Conservation (phyloP, 2,329 filamentous ascomycete species). For the Beauveria brongniartii region DNA sequence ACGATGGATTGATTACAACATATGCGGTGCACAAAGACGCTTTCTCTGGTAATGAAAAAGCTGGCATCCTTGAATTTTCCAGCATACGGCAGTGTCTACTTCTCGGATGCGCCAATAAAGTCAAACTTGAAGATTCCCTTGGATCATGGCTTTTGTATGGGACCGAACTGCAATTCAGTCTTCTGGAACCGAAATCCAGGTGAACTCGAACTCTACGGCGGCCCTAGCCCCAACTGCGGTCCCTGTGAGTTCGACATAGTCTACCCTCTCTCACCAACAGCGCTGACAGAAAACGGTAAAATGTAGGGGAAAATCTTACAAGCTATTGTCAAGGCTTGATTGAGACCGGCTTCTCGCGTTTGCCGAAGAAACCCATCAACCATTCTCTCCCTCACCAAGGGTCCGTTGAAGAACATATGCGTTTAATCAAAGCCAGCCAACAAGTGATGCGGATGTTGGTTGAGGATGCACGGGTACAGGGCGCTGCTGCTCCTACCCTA, state of each 20-base stretch:
- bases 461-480: background rate
- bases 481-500: background rate
- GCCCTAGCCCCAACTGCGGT: background rate
- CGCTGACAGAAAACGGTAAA: background rate
- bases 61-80: background rate
- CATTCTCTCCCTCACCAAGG: background rate
- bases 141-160: background rate
- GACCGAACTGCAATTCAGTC: background rate
- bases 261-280: background rate
- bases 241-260: background rate
- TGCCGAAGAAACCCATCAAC: background rate
- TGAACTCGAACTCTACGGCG: background rate
- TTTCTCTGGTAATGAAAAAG: background rate
- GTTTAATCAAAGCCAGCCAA: background rate
- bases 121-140: background rate
- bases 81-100: background rate
- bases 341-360: background rate
- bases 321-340: background rate
- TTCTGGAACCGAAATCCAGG: background rate
- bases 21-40: background rate
- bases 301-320: background rate
- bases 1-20: background rate
- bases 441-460: background rate
- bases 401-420: background rate
- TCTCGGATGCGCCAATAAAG: background rate